Conservation (phyloP, 1,139 yeast genomes). For the Yamadazyma buinensis region DNA sequence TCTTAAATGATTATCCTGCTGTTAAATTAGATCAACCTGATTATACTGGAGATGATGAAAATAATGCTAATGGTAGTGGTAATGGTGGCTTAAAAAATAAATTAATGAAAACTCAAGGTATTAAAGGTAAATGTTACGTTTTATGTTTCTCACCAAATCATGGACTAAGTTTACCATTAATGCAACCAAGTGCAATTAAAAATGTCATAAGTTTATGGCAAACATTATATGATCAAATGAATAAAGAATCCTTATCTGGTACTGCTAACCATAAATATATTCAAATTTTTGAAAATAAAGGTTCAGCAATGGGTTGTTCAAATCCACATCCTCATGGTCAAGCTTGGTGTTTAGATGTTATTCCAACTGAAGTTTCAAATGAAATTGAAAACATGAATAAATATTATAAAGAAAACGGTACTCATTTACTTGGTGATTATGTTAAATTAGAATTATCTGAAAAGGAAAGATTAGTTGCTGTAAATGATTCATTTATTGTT, state of each 20-base stretch:
- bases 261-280: constrained; percentile 52
- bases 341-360: constrained; percentile 68
- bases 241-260: constrained; percentile 30
- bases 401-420: constrained; percentile 41
- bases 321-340: constrained; percentile 82
- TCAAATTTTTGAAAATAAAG: constrained; percentile 77
- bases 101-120: constrained; percentile 55
- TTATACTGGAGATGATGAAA: constrained; percentile 19
- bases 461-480: constrained; percentile 50
- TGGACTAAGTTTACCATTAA: constrained; percentile 61
- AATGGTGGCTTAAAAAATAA: constrained; percentile 39
- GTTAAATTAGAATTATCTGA: constrained; percentile 54
- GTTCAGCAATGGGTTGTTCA: constrained; percentile 79
- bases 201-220: constrained; percentile 61
- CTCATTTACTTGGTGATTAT: constrained; percentile 62
- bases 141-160: constrained; percentile 76
- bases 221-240: constrained; percentile 41
- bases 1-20: constrained; percentile 70
- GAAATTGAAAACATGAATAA: constrained; percentile 52
- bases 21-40: constrained; percentile 58
- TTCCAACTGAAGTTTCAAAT: constrained; percentile 66
- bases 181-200: constrained; percentile 42
- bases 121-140: constrained; percentile 66
- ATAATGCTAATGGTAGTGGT: constrained; percentile 15
- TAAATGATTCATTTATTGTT: constrained; percentile 63